These are phyloP conservation scores for Penicillium brasilianum DNA, from an alignment of 2,329 filamentous ascomycete species.

Conservation along the genomic window DNA sequence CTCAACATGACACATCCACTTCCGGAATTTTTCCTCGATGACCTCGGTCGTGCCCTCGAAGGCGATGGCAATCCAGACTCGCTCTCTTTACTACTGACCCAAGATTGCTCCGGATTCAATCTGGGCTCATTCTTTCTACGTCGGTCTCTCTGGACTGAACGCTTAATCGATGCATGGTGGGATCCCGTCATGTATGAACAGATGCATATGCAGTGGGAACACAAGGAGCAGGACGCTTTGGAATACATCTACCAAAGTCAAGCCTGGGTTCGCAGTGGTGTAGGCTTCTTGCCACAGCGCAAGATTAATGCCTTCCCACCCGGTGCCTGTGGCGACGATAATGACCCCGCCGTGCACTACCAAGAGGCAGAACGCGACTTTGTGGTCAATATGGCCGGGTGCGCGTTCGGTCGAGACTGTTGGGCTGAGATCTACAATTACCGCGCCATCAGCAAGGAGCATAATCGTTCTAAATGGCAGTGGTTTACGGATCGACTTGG, in stretches of 20 bases:
- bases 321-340: constrained; percentile 73
- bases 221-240: constrained; percentile 96
- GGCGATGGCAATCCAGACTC: constrained; percentile 80
- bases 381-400: constrained; percentile 97
- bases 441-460: constrained; percentile 84
- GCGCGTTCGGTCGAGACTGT: constrained; percentile 94
- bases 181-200: constrained; percentile 97
- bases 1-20: constrained; percentile 90
- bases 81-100: constrained; percentile 84
- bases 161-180: constrained; percentile 96
- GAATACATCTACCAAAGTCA: constrained; percentile 91
- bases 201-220: constrained; percentile 98
- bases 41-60: constrained; percentile 69
- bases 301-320: constrained; percentile 93
- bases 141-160: constrained; percentile 86
- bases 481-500: constrained; percentile 48
- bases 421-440: constrained; percentile 98
- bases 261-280: constrained; percentile 88
- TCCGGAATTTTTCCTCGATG: constrained; percentile 75
- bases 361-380: constrained; percentile 85
- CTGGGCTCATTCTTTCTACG: constrained; percentile 92
- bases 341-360: constrained; percentile 80
- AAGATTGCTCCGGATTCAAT: constrained; percentile 96
- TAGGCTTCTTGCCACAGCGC: constrained; percentile 87
- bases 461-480: constrained; percentile 86